Evolutionary conservation across 1,139 yeast genomes (phyloP).

Genomic region (Suhomyces choctaworum): DNA sequence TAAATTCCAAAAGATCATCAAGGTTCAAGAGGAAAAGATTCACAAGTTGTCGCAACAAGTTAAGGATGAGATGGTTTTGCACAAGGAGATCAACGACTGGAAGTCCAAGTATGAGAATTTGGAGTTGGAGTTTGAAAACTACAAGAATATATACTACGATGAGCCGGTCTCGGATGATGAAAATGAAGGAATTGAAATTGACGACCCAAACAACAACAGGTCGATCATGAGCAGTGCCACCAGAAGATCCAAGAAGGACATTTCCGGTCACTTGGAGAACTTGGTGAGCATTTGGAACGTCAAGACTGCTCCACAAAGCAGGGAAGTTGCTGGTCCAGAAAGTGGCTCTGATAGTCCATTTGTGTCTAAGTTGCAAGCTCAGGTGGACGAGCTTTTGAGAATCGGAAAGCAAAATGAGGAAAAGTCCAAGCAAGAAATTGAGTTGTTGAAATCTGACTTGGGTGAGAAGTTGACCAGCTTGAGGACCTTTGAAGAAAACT

Average conservation of each 20-base stretch:
- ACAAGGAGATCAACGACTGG: constrained; percentile 50
- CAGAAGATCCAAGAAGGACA: constrained; percentile 32
- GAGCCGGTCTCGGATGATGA: constrained; percentile 36
- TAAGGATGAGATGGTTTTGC: constrained; percentile 45
- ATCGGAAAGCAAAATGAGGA: constrained; percentile 42
- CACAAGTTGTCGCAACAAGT: constrained; percentile 42
- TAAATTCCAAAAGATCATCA: constrained; percentile 54
- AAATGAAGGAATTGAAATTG: constrained; percentile 16
- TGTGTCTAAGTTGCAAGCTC: constrained; percentile 45
- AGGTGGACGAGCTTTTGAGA: constrained; percentile 46
- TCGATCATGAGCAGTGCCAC: constrained; percentile 32
- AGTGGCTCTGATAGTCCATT: constrained; percentile 24
- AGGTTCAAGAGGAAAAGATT: constrained; percentile 53
- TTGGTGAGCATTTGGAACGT: constrained; percentile 41
- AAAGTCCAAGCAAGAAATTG: constrained; percentile 33
- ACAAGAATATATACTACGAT: constrained; percentile 38
- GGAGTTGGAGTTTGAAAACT: constrained; percentile 46
- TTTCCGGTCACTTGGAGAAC: constrained; percentile 41
- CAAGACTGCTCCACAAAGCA: constrained; percentile 12
- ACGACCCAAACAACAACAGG: constrained; percentile 18
- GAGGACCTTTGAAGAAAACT: constrained; percentile 54
- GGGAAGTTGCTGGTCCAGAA: constrained; percentile 9
- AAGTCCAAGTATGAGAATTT: constrained; percentile 47
- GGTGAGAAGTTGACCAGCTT: constrained; percentile 29
- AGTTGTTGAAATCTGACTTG: constrained; percentile 39